Conservation (phyloP, 1,284 basidiomycete genomes). For the Phellopilus nigrolimitatus region DNA sequence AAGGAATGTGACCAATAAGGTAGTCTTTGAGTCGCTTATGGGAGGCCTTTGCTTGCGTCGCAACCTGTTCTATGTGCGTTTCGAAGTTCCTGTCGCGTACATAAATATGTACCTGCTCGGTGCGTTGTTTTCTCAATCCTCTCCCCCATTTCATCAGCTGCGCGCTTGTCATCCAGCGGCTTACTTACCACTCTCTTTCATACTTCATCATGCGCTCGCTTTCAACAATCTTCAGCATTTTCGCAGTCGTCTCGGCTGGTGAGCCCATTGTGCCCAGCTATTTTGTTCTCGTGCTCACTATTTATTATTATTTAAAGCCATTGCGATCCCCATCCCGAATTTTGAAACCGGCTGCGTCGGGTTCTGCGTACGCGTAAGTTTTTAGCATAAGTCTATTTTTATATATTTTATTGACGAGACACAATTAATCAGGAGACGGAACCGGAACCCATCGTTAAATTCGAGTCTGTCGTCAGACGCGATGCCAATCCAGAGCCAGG, state of each 20-base stretch:
- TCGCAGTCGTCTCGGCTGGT: conserved; percentile 11
- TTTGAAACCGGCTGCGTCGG: not conserved
- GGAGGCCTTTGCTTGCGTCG: conserved; percentile 1
- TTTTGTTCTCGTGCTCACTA: not conserved
- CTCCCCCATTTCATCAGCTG: conserved; percentile 2
- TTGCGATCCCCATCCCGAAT: conserved; percentile 8
- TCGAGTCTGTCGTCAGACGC: not conserved
- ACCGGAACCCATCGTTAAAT: not conserved
- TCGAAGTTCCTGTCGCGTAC: not conserved
- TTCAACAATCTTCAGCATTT: conserved; percentile 13
- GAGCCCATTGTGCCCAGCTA: not conserved
- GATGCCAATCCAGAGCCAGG: not conserved
- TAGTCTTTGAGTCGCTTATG: conserved; percentile 6
- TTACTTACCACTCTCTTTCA: not conserved
- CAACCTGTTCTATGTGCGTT: too few relatives aligned
- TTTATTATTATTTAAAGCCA: not conserved
- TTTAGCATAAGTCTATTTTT: not conserved
- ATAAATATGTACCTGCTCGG: conserved; percentile 5
- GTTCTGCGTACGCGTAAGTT: not conserved
- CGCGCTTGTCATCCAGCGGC: not conserved
- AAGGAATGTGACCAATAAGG: not conserved
- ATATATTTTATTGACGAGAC: not conserved
- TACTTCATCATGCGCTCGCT: conserved; percentile 11
- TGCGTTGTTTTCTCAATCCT: not conserved
- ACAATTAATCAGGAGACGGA: not conserved